Evolutionary conservation across 306 rosid species (phyloP), one percentile per base, ranked within the genome.

Genomic region (Lathyrus sativus): DNA sequence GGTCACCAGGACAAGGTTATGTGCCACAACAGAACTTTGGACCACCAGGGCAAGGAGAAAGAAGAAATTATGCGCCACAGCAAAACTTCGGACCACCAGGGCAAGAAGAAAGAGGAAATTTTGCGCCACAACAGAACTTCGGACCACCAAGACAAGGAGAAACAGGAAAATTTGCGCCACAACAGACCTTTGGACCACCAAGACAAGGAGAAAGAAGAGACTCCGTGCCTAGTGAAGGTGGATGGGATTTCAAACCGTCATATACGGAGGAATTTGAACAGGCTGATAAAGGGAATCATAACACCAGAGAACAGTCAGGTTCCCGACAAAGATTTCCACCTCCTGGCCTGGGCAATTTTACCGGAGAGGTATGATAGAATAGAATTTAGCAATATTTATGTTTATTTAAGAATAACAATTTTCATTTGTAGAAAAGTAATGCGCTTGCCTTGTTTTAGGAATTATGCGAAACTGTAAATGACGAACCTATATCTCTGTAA

Each of bases 151-250:
- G 83, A 62, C 85, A 83, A 72, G 82, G 81, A 49, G 81, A 77
- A 29, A 46, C 50, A 41, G 51, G 73, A 58, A 76, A 62, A 59
- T 72, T 48, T 75, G 54, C 7, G 7, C 22, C 78, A 11, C 84
- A 67, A 15, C 78, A 71, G 77, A 79, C 79, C 82, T 78, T 73
- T 57, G 82, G 82, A 35, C 79, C 9, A 15, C 71, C 81, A 0
- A 78, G 84, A 68, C 86, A 83, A 72, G 82, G 82, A 33, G 86
- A 78, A 74, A 78, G 78, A 70, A 76, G 81, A 69, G 85, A 72
- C 57, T 68, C 72, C 43, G 26, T 63, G 66, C 83, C 84, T 35
- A 63, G 83, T 53, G 67, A 71, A 7, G 88, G 67, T 54, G 49
- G 29, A 6, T 72, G 67, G 43, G 58, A 71, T 56, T 83, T 75